Evolutionary conservation across 768 basidiomycete genomes (phyloP), one percentile per base, ranked within the genome.

Genomic region (Trametes sanguinea): DNA sequence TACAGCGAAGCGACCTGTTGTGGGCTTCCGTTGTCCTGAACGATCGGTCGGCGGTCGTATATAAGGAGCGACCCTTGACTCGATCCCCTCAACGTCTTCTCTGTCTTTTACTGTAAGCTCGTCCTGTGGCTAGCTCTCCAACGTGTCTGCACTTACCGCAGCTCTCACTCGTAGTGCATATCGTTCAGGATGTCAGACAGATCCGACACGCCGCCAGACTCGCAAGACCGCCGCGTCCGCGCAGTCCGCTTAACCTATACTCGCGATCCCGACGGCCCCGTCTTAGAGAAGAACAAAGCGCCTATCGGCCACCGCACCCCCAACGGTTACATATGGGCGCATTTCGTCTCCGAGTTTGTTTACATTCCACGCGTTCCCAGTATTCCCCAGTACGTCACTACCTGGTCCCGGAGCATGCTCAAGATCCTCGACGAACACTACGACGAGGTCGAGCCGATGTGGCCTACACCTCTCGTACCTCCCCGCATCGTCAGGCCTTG

Each of bases 361-460:
- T 57, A 51, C 57, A 58, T 62, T 30, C 50, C 59, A 8, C 58
- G 57, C 54, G 29, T 64, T 29, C 66, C 63, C 3, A 42, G 51
- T 14, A 51, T 61, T 55, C 50, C 65, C 33, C 67, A 71, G 37
- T 62, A 69, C 22, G 48, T 74, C n/a, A 72, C 74, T 35, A 63
- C 68, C 39, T 77, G 72, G 70, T 73, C 75, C 27, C 70, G 74
- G 43, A 75, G 73, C 62, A 76, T 76, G 74, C 67, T 77, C 54
- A 59, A 70, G 45, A 71, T 69, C 55, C 65, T 65, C 44, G 73
- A 72, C 14, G 74, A 76, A 57, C 68, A 71, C 55, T 72, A 69
- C 59, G 64, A 68, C 44, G 47, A 65, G 16, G n/a, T 48, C 16
- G 57, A 65, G 47, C 8, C 14, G 4, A 35, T 35, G 17, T 68